Evolutionary conservation across 2,329 filamentous ascomycete genomes (phyloP), one percentile per base, ranked within the genome.

Genomic region (Diaporthe vaccinii): DNA sequence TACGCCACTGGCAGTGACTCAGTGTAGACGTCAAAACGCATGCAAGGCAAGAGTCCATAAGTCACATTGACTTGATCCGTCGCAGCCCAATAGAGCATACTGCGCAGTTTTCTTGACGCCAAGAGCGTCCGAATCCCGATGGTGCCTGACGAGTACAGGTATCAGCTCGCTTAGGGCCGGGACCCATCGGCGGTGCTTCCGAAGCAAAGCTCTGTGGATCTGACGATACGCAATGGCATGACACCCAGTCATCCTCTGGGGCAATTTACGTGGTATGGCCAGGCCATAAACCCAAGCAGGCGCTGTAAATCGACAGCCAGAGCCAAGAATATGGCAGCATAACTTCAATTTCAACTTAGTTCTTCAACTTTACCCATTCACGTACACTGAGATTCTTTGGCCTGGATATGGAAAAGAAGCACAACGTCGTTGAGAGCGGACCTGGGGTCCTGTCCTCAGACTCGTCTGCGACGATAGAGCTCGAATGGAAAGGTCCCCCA

Each of bases 361-460:
- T 25, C 41, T 25, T 61, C 44, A 44, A 34, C 31, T 34, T 51
- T 15, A 39, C 44, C n/a, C 28, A 39, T 20, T 72, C 15, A 17
- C 15, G 4, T 28, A 25, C 25, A 51, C 15, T 28, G 34, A 15
- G 10, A 6, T 36, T 39, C 8, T 9, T 28, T 25, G 3, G 4
- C 12, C 20, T 20, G 14, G 28, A 15, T 4, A 76, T 76, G 68
- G 44, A 25, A 5, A 59, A 68, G 39, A 68, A 68, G 15, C 25
- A 72, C 28, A 28, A n/a, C 25, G 53, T 25, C 22, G 51, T 36
- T 12, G 46, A 69, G 51, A 61, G 69, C 34, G 67, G 59, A 22
- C 15, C 67, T n/a, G 75, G 72, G 17, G 59, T 76, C 25, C 65
- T 74, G 9, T 76, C 75, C 6, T 76, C 75, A 34, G 73, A 72